Evolutionary conservation across 345 rosid genomes (phyloP).

Genomic region (Arabis alpina): DNA sequence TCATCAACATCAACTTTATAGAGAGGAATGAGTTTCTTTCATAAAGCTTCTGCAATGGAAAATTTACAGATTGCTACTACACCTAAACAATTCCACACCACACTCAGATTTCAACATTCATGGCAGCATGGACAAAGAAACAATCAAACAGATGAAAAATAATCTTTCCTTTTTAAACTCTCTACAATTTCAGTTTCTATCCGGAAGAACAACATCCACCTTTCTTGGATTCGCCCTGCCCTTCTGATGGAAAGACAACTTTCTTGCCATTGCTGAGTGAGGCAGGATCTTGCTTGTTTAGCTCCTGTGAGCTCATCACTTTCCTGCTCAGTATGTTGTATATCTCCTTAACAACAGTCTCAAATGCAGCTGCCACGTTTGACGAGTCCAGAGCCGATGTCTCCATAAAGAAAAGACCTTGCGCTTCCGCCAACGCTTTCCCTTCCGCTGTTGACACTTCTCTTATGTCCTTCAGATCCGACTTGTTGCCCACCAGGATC

Average conservation of each 20-base stretch:
- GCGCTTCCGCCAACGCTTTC: slow-evolving; percentile 82
- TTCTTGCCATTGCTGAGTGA: slow-evolving; percentile 70
- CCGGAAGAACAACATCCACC: slow-evolving; percentile 72
- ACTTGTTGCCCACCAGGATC: slow-evolving; percentile 87
- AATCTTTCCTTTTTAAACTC: slow-evolving; percentile 26
- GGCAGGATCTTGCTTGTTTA: slow-evolving; percentile 63
- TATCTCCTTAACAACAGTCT: slow-evolving; percentile 91
- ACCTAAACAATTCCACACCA: slow-evolving; percentile 42
- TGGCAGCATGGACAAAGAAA: slow-evolving; percentile 34
- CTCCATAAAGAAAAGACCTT: slow-evolving; percentile 91
- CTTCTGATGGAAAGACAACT: slow-evolving; percentile 60
- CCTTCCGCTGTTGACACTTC: slow-evolving; percentile 90
- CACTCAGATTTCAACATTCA: slow-evolving; percentile 36
- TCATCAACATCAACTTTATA: slow-evolving; percentile 22
- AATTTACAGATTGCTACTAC: slow-evolving; percentile 44
- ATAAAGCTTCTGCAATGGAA: slow-evolving; percentile 34
- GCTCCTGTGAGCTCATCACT: slow-evolving; percentile 81
- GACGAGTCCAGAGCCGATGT: slow-evolving; percentile 97
- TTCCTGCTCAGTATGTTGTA: slow-evolving; percentile 86
- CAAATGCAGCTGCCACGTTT: slow-evolving; percentile 86
- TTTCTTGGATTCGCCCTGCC: slow-evolving; percentile 43
- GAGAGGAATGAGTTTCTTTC: slow-evolving; percentile 22
- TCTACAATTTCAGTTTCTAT: slow-evolving; percentile 36
- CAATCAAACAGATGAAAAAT: slow-evolving; percentile 24
- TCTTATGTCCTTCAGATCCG: slow-evolving; percentile 89